Evolutionary conservation across 108 stramenopile species (phyloP).

Genomic region (Nannochloropsis salina): DNA sequence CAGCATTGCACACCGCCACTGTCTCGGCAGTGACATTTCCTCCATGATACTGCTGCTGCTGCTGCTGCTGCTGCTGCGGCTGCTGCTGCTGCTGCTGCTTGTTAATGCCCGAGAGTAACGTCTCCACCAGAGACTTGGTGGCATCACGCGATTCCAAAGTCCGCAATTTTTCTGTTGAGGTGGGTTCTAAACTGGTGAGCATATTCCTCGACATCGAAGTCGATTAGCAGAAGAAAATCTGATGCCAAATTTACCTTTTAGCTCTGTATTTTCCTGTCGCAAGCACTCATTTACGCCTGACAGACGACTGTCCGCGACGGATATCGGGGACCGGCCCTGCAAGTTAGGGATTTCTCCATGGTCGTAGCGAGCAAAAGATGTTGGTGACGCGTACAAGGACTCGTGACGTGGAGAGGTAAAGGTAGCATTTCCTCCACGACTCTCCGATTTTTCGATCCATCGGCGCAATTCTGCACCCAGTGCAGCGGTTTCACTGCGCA

Average conservation of each 20-base stretch:
- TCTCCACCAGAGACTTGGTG: background rate
- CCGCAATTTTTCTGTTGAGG: background rate
- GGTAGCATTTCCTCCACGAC: background rate
- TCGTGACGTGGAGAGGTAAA: background rate
- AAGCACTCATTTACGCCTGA: conserved; percentile 15
- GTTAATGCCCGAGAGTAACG: background rate
- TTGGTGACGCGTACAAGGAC: background rate
- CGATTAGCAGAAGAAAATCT: background rate
- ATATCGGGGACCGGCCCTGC: background rate
- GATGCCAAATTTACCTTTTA: background rate
- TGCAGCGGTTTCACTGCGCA: background rate
- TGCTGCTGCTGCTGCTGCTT: background rate
- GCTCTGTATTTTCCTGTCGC: conserved; percentile 17
- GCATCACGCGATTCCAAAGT: background rate
- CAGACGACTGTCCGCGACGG: background rate
- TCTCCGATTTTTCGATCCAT: background rate
- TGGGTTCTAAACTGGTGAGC: background rate
- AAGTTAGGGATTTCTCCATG: background rate
- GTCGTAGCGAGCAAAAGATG: background rate
- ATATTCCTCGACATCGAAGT: background rate
- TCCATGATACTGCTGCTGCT: background rate
- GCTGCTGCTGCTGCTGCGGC: background rate
- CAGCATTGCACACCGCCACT: background rate
- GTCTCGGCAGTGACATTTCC: background rate
- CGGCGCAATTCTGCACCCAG: background rate